These are phyloP conservation scores for Dentipellis fragilis DNA, from an alignment of 768 basidiomycete genomes.

Conservation along the genomic window DNA sequence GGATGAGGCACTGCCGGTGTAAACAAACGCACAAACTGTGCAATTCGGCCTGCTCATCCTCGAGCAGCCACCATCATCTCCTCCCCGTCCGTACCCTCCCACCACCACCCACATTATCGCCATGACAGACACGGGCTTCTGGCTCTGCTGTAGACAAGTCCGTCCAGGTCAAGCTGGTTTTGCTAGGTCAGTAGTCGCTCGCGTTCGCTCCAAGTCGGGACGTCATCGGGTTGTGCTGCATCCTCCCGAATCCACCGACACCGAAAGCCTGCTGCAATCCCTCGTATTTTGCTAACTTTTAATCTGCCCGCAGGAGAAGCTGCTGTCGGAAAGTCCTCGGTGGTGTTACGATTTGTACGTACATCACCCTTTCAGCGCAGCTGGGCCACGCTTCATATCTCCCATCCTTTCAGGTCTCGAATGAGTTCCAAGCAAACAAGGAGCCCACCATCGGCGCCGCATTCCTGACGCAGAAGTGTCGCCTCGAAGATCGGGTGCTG, in stretches of 20 bases:
- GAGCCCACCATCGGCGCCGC: conserved; percentile 98
- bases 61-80: background rate
- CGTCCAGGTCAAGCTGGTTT: conserved; percentile 94
- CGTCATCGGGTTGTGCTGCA: too few species aligned
- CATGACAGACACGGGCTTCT: conserved; percentile 71
- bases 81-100: background rate
- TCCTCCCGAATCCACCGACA: too few species aligned
- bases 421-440: conserved; percentile 98
- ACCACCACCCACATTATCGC: background rate
- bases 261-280: too few species aligned
- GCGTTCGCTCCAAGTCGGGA: background rate
- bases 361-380: conserved; percentile 5
- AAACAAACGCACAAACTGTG: background rate
- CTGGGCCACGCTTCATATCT: background rate
- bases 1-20: background rate
- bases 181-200: conserved; percentile 58
- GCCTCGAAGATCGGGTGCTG: conserved; percentile 86
- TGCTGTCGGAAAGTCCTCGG: conserved; percentile 97
- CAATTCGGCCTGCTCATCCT: background rate
- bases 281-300: background rate
- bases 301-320: conserved; percentile 65
- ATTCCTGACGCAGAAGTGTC: conserved; percentile 91
- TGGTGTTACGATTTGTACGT: conserved; percentile 91
- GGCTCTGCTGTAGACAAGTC: conserved; percentile 70
- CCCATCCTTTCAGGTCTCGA: conserved; percentile 53